Base-by-base conservation (phyloP, 139 green algal genomes). In the Micractinium sp. region DNA sequence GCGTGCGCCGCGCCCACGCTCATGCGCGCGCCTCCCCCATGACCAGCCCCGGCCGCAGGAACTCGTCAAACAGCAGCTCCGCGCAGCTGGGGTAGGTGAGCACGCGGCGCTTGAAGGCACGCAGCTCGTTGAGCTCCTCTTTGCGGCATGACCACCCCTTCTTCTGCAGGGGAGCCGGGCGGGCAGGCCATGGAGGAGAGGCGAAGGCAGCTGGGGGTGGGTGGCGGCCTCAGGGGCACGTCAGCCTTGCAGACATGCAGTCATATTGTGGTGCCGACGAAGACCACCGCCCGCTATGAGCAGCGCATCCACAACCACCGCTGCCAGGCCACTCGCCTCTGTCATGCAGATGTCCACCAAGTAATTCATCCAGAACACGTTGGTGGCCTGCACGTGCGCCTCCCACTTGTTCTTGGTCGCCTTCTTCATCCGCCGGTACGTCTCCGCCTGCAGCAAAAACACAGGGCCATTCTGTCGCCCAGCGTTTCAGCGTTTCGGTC, bases 291-390 rank as follows among this genome's bases (percentile, higher is more conserved):
- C 33, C n/a, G n/a, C 13, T 80, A 61, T 23, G 14, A 22, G 31
- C n/a, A 31, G 69, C 66, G 75, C 79, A 35, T 47, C 47, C 5
- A 85, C 78, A 53, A 60, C 60, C 77, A 73, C 63, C 78, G 66
- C 41, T 33, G 38, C 41, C 56, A 31, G 25, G 1, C 14, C 14
- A 38, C 80, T 36, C 60, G 85, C 56, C 82, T 29, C 75, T 25
- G 71, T 92, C 2, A 97, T 91, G 74, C 98, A 85, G 18, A 94
- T 94, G 76, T 99, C 96, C 22, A 95, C 95, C 47, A 99, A 91
- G 92, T 99, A 99, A 78, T 96, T 92, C 88, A 99, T 86, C 97
- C 98, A 99, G 33, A 97, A 89, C 47, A 90, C 93, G 91, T 99
- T 99, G n/a, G 97, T 99, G 53, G 90, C 89, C 3, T 95, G 96